Conservation (phyloP, 495 filamentous ascomycete species). For the Neurospora discreta region DNA sequence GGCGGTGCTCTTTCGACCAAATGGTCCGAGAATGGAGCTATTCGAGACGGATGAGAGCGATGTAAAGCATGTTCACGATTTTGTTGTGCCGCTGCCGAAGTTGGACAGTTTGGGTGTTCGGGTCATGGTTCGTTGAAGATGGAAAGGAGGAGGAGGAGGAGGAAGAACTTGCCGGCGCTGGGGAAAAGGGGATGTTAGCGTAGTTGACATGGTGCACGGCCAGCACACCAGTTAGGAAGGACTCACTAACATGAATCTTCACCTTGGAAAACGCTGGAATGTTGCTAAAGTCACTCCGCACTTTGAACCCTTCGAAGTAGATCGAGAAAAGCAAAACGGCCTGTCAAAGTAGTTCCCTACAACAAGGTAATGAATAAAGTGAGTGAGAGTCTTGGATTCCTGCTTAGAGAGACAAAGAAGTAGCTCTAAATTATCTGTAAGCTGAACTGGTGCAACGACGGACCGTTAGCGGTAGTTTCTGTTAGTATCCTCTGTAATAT, state of each 20-base stretch:
- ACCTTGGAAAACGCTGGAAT: neutral
- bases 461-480: neutral
- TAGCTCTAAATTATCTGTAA: neutral
- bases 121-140: constrained; percentile 10
- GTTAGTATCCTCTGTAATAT: neutral
- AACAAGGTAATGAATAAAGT: neutral
- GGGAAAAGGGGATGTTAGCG: too few species aligned
- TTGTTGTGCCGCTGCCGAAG: constrained; percentile 19
- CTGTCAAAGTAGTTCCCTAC: neutral
- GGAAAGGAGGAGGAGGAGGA: neutral
- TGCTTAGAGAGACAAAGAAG: neutral
- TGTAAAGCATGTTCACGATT: constrained; percentile 19
- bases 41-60: constrained; percentile 24
- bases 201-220: neutral
- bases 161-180: neutral
- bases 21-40: constrained; percentile 15
- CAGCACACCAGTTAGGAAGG: neutral
- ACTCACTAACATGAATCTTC: neutral
- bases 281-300: neutral
- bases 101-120: constrained; percentile 23
- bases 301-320: neutral
- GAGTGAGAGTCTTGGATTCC: neutral
- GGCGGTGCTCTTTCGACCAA: constrained; percentile 20
- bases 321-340: neutral
- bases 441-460: neutral